A percentile compares a stretch with the other conserved stretches of the same genome.
Conservation (phyloP, 129 eudicot genomes). For the Ambrosia trifida region DNA sequence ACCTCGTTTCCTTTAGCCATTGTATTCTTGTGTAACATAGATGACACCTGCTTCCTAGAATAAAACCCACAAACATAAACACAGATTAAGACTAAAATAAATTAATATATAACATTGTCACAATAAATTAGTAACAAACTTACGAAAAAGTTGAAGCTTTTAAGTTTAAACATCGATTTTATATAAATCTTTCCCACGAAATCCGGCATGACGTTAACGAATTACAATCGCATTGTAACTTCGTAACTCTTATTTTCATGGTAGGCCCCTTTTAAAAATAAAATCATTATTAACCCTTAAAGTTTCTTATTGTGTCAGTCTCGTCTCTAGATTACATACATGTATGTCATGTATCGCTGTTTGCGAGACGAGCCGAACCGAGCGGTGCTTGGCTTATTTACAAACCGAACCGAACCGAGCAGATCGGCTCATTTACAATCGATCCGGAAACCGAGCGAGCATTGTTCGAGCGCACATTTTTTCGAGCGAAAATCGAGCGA, state of each 20-base stretch:
- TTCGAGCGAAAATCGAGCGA: too few relatives aligned
- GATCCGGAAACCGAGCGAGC: too few relatives aligned
- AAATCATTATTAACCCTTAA: neutral
- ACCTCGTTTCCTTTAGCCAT: conserved; percentile 54
- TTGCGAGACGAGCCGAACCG: too few relatives aligned
- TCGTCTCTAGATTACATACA: too few relatives aligned
- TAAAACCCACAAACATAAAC: conserved; percentile 1
- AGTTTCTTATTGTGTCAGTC: too few relatives aligned
- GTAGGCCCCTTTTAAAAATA: neutral
- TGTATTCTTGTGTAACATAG: neutral
- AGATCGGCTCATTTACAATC: too few relatives aligned
- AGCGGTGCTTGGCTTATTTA: too few relatives aligned
- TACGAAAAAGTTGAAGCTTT: neutral
- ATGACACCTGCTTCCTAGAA: conserved; percentile 19
- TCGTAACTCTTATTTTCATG: neutral
- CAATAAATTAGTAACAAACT: neutral
- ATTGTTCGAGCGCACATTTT: too few relatives aligned
- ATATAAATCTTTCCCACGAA: neutral
- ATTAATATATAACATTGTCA: too few relatives aligned
- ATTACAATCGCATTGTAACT: neutral
- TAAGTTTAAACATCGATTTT: neutral
- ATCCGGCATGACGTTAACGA: neutral
- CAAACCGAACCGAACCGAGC: too few relatives aligned
- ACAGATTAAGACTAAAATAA: too few relatives aligned
- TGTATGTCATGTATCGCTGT: too few relatives aligned